These are phyloP conservation scores for Cardamine occulta DNA, from an alignment of 345 rosid species.

Conservation along the genomic window DNA sequence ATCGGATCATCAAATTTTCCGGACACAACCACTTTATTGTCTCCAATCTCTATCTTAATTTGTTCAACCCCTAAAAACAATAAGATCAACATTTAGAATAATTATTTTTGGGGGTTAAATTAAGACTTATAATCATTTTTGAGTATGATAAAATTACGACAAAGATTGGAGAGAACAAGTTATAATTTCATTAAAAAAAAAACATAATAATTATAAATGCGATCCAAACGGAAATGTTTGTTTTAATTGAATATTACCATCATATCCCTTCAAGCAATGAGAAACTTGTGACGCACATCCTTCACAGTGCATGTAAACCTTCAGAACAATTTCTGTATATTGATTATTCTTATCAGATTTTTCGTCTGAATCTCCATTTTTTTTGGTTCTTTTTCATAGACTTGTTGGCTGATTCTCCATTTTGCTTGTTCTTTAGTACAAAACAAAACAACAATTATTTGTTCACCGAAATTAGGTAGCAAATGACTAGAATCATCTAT, in stretches of 20 bases:
- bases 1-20: slow-evolving; percentile 58
- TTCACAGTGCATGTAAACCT: slow-evolving; percentile 72
- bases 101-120: neutral
- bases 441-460: neutral
- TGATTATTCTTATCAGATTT: slow-evolving; percentile 32
- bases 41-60: slow-evolving; percentile 44
- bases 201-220: neutral
- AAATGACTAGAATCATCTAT: neutral
- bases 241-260: slow-evolving; percentile 46
- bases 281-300: slow-evolving; percentile 62
- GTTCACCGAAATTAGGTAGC: neutral
- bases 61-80: slow-evolving; percentile 58
- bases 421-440: slow-evolving; percentile 35
- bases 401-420: slow-evolving; percentile 20
- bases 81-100: neutral
- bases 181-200: neutral
- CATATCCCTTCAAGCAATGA: slow-evolving; percentile 55
- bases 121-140: neutral
- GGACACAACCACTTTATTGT: slow-evolving; percentile 51
- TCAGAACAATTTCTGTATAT: slow-evolving; percentile 55
- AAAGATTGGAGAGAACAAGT: neutral
- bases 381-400: slow-evolving; percentile 11
- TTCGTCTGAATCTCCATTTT: slow-evolving; percentile 17
- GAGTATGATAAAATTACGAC: neutral
- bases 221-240: neutral